Conservation (phyloP, 306 rosid genomes). For the Benincasa hispida region DNA sequence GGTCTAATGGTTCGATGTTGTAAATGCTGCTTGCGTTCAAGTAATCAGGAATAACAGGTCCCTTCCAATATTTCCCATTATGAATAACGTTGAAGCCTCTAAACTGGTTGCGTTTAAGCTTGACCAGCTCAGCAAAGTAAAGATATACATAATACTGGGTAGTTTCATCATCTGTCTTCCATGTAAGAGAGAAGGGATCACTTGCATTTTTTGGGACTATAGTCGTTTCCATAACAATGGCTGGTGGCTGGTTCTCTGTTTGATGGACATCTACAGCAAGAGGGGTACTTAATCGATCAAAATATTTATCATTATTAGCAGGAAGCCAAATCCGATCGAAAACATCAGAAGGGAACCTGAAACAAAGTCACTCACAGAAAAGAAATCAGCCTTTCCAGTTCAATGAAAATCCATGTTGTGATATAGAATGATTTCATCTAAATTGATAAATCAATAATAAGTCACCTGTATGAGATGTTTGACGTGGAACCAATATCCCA, state of each 20-base stretch:
- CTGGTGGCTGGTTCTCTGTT: background rate
- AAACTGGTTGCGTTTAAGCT: constrained; percentile 2
- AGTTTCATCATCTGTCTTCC: background rate
- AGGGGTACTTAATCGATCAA: background rate
- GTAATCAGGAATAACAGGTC: constrained; percentile 15
- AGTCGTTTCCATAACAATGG: background rate
- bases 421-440: background rate
- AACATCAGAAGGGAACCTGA: background rate
- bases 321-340: background rate
- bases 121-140: constrained; percentile 23
- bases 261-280: background rate
- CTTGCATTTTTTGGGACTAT: background rate
- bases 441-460: background rate
- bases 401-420: background rate
- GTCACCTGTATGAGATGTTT: constrained; percentile 17
- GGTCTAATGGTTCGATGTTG: background rate
- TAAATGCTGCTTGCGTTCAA: constrained; percentile 4
- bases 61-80: background rate
- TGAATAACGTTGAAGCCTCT: constrained; percentile 9
- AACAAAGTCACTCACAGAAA: background rate
- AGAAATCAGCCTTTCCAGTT: background rate
- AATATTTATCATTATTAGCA: background rate
- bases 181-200: background rate
- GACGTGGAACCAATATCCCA: constrained; percentile 2
- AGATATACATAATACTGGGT: constrained; percentile 4